A percentile compares a stretch with the other conserved stretches of the same genome.
Conservation (phyloP, 148 eudicot species). For the Bassia scoparia region DNA sequence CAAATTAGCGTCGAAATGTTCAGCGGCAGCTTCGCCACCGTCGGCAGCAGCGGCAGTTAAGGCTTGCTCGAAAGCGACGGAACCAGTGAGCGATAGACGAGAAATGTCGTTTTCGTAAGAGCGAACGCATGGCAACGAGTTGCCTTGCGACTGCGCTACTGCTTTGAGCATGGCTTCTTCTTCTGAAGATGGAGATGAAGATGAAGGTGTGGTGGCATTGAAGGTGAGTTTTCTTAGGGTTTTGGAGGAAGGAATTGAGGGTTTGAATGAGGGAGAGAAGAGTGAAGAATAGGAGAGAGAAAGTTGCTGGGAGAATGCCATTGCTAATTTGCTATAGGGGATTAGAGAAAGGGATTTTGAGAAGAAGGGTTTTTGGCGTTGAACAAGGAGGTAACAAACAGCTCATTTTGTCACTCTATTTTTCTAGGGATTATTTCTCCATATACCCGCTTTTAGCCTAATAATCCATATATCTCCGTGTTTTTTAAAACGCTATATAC, state of each 20-base stretch:
- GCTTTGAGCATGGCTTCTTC: constrained; percentile 50
- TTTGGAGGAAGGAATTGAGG: not conserved
- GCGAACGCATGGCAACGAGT: constrained; percentile 55
- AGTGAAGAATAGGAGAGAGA: constrained; percentile 8
- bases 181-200: constrained; percentile 26
- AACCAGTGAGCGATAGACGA: constrained; percentile 58
- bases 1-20: constrained; percentile 47
- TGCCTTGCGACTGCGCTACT: constrained; percentile 39
- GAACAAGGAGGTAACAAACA: too few species aligned
- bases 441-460: too few species aligned
- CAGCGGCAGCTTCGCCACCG: constrained; percentile 73
- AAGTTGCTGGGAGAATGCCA: constrained; percentile 6
- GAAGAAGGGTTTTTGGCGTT: too few species aligned
- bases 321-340: not conserved
- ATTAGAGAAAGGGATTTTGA: too few species aligned
- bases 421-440: too few species aligned
- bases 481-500: too few species aligned
- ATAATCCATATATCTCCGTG: too few species aligned
- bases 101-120: constrained; percentile 76
- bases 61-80: constrained; percentile 61
- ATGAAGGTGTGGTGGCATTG: not conserved
- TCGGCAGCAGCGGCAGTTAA: constrained; percentile 88
- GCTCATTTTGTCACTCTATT: too few species aligned
- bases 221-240: not conserved
- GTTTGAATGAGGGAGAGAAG: constrained; percentile 5